phyloP scores from a whole-genome alignment of 2,329 filamentous ascomycete species.

The Aspergillus udagawae region DNA sequence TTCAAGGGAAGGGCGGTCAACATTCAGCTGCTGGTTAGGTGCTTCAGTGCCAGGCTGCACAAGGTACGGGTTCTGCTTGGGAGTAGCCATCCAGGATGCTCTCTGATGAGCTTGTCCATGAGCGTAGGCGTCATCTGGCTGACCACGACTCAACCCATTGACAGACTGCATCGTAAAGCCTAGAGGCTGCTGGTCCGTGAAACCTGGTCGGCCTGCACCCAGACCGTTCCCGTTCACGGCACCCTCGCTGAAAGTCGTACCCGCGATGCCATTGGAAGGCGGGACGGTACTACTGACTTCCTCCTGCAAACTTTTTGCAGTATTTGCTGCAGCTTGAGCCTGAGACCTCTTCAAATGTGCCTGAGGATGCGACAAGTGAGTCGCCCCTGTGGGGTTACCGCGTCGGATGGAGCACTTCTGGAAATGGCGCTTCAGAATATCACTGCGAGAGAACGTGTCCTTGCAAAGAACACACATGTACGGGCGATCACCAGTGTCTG shows the following conservation, averaged over 20 bases:
- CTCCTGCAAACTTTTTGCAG: constrained; percentile 41
- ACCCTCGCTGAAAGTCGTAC: constrained; percentile 40
- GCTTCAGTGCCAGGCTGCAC: constrained; percentile 40
- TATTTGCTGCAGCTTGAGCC: constrained; percentile 43
- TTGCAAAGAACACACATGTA: constrained; percentile 98
- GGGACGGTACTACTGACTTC: constrained; percentile 43
- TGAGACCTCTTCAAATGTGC: constrained; percentile 75
- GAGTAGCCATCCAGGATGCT: constrained; percentile 41
- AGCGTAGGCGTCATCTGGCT: constrained; percentile 31
- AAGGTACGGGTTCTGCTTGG: constrained; percentile 43
- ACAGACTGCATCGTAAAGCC: constrained; percentile 41
- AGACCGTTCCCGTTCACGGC: constrained; percentile 41
- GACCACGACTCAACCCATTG: constrained; percentile 41
- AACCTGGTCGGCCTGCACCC: constrained; percentile 35
- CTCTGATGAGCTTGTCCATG: constrained; percentile 36
- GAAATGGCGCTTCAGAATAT: constrained; percentile 98
- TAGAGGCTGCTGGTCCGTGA: constrained; percentile 40
- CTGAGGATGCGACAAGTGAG: constrained; percentile 88
- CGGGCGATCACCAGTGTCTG: constrained; percentile 94
- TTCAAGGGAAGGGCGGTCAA: constrained; percentile 42
- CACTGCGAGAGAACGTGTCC: constrained; percentile 95
- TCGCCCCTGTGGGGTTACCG: constrained; percentile 91
- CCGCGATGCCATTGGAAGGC: constrained; percentile 41
- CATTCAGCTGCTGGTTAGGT: constrained; percentile 40
- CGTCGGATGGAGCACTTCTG: constrained; percentile 97